Base-by-base conservation (phyloP, 371 early-diverging fungal species). In the Caulochytrium protostelioides region DNA sequence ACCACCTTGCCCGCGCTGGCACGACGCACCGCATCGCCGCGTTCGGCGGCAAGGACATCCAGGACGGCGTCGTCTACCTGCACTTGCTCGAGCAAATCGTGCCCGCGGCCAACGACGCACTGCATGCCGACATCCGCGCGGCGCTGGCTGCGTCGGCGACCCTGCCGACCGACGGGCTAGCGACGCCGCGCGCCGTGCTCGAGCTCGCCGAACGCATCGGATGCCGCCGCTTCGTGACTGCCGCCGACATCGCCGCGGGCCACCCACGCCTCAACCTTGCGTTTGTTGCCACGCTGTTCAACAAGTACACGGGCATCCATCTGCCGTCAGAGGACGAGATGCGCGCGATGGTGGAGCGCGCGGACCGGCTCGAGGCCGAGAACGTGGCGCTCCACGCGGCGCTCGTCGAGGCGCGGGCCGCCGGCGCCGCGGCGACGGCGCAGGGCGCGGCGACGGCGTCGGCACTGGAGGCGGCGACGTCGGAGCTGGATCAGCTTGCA, bases 231-330 rank as follows among this genome's bases (percentile, higher is more conserved):
- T 48, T 48, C 22, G 45, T 41, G 9, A 44, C 41, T 22, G 41
- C 27, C 16, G 14, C n/a, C 4, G 47, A 46, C 30, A 45, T 54
- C 19, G 34, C 29, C n/a, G 12, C 6, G 15, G 49, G 54, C 5
- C 30, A 49, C 33, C 16, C 41, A 2, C 20, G 39, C 9, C 38
- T 54, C 13, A 54, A 54, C 31, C 37, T 54, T 6, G 38, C 30
- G 15, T 54, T 54, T 29, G 38, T 40, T 10, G 50, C 49, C 12
- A 43, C 37, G 18, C 6, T 54, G 4, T 49, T 54, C 28, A 30
- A 39, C 23, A 35, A 37, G 14, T 28, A 46, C 29, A 52, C 44
- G 23, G 53, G 49, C 16, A 44, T 52, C 28, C 28, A 37, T n/a
- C 42, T 49, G 27, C 50, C 50, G 4, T 37, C 29, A 15, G 50